Percentiles rank a stretch among this genome's conserved stretches.
Evolutionary conservation across 768 basidiomycete species (phyloP).

Genomic region (Serpula lacrymans): DNA sequence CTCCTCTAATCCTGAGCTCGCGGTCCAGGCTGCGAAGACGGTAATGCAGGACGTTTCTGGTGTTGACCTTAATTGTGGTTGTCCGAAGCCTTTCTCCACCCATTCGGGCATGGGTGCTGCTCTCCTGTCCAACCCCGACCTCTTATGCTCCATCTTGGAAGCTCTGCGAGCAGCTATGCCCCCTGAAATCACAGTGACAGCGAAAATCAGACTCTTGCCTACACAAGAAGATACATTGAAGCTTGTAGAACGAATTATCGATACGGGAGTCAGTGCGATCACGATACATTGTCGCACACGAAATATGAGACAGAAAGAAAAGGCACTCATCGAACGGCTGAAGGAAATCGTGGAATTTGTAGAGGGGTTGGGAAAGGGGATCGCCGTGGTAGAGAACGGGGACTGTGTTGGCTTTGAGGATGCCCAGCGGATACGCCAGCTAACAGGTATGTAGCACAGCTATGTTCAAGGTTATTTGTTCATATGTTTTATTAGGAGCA

Average conservation of each 20-base stretch:
- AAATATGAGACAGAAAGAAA: conserved; percentile 83
- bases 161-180: conserved; percentile 73
- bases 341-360: conserved; percentile 87
- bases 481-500: conserved; percentile 46
- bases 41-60: conserved; percentile 90
- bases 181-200: conserved; percentile 80
- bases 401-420: conserved; percentile 83
- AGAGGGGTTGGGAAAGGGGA: conserved; percentile 61
- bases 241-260: conserved; percentile 84
- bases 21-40: conserved; percentile 85
- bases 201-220: conserved; percentile 88
- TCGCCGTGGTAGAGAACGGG: conserved; percentile 94
- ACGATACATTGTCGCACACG: conserved; percentile 95
- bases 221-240: conserved; percentile 84
- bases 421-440: conserved; percentile 64
- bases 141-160: conserved; percentile 83
- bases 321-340: conserved; percentile 74
- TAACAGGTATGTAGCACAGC: conserved; percentile 57
- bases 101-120: conserved; percentile 97
- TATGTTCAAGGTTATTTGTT: not conserved
- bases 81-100: conserved; percentile 94
- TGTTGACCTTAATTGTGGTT: conserved; percentile 96
- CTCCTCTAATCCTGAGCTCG: conserved; percentile 82
- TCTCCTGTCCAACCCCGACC: conserved; percentile 85
- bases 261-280: conserved; percentile 83